Evolutionary conservation across 371 early-diverging fungal species (phyloP), one percentile per base, ranked within the genome.

Genomic region (Mucor velutinosus): DNA sequence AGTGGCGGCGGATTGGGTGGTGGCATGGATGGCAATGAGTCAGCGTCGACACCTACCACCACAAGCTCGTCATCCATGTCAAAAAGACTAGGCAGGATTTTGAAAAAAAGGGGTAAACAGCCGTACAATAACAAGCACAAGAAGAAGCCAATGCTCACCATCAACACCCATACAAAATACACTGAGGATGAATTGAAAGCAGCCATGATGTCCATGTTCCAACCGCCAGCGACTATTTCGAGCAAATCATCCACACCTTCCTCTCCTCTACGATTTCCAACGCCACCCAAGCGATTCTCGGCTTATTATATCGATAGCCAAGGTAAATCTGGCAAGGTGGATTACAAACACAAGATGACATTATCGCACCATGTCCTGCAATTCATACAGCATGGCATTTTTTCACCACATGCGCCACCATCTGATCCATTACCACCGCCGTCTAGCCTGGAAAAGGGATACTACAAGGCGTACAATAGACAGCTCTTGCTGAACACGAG

Each of bases 101-200:
- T 70, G 37, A 70, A 70, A 19, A 70, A 55, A 27, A 64, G 45
- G 56, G 65, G 65, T 10, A 70, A 70, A 23, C 70, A 70, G 30
- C 61, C 67, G 0, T 43, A 43, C 7, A 11, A 30, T 4, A 27
- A 55, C 23, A 45, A 12, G 33, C 33, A 33, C 12, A 35, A 1
- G 7, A 33, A 47, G 23, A 15, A 55, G 29, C 56, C 45, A 33
- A n/a, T 12, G 4, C 19, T 43, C 8, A 43, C 19, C 4, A 33
- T 67, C n/a, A 41, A 56, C 25, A 45, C 53, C 4, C 10, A 10
- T 25, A 41, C 60, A 60, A 30, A 25, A 4, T 53, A 53, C 23
- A 27, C 53, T 53, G 30, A 23, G 19, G 10, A 51, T 17, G 17
- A 41, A 2, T 10, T 19, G 21, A 65, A 58, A 23, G 11, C 45